phyloP scores from a whole-genome alignment of 75 land plant species.

The Picea glauca region DNA sequence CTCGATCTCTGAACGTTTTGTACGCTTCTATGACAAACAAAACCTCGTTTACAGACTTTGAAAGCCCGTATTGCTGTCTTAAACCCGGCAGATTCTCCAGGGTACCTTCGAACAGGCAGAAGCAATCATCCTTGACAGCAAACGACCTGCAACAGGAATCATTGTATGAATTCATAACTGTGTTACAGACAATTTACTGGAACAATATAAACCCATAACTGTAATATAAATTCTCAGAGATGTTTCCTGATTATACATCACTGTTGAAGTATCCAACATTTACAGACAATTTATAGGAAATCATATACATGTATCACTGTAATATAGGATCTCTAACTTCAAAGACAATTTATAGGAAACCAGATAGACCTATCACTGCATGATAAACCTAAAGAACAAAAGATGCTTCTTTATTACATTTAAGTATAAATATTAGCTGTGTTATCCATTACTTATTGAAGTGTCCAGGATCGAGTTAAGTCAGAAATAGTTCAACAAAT shows the following conservation, averaged over 20 bases:
- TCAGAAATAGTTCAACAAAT: neutral
- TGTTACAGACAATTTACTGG: neutral
- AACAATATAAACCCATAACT: neutral
- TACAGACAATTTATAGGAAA: too few species aligned
- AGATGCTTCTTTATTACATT: neutral
- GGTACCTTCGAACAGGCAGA: conserved; percentile 65
- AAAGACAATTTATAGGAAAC: too few species aligned
- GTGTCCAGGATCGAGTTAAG: neutral
- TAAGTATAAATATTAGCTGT: too few species aligned
- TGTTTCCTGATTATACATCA: neutral
- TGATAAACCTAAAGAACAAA: neutral
- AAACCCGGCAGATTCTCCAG: conserved; percentile 56
- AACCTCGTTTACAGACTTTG: conserved; percentile 55
- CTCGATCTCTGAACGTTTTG: conserved; percentile 66
- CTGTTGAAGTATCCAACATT: neutral
- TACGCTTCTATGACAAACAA: conserved; percentile 70
- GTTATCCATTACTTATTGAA: neutral
- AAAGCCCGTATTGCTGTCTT: conserved; percentile 64
- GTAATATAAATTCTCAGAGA: neutral
- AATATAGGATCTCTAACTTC: neutral
- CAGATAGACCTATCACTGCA: too few species aligned
- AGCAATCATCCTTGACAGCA: conserved; percentile 57
- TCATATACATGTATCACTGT: neutral
- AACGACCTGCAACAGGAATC: conserved; percentile 34
- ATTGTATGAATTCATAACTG: neutral